Conservation (phyloP, 169 alveolate genomes). For the Cryptosporidium parvum region DNA sequence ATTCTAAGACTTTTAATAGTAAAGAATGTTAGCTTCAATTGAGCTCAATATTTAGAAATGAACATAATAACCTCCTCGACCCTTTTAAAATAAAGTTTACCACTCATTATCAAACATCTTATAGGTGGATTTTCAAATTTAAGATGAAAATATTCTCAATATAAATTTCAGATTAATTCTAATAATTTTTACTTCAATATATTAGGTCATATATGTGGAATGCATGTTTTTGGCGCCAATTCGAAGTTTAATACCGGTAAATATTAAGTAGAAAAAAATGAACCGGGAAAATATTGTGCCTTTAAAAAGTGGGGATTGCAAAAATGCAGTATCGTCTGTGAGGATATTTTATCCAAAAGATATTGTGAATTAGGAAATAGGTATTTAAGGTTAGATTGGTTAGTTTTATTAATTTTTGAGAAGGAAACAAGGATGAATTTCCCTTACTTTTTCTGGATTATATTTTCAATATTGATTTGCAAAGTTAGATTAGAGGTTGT, state of each 20-base stretch:
- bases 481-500: background rate
- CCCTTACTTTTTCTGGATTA: background rate
- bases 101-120: background rate
- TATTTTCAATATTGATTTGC: constrained; percentile 4
- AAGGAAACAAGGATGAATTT: background rate
- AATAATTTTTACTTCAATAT: background rate
- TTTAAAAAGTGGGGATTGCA: background rate
- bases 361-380: background rate
- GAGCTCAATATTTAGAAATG: background rate
- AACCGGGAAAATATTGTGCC: background rate
- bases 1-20: background rate
- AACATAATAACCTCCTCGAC: background rate
- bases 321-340: constrained; percentile 2
- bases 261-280: background rate
- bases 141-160: no score
- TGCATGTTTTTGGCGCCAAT: constrained; percentile 4
- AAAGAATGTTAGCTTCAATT: background rate
- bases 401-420: background rate
- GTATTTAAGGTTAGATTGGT: background rate
- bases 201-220: background rate
- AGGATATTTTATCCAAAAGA: constrained; percentile 4
- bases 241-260: background rate
- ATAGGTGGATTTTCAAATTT: no score
- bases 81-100: no score
- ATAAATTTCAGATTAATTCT: no score